Percentiles rank a stretch among this genome's conserved stretches.
Evolutionary conservation across 257 asterid species (phyloP).

Genomic region (Solanum chmielewskii): DNA sequence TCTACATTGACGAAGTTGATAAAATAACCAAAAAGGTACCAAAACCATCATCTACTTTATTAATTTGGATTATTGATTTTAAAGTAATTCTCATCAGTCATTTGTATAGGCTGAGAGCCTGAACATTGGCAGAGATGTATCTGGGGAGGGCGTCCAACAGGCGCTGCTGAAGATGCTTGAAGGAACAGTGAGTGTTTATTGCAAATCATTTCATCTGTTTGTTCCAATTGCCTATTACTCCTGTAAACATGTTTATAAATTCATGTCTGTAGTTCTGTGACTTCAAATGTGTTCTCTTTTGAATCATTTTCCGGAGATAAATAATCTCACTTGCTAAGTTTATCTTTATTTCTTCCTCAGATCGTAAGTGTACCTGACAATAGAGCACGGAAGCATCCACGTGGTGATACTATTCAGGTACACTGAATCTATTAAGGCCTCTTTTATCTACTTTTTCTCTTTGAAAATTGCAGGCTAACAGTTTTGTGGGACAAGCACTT

Average conservation of each 20-base stretch:
- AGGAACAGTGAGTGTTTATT: constrained; percentile 71
- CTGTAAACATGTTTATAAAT: background rate
- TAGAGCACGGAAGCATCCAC: constrained; percentile 53
- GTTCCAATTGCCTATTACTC: background rate
- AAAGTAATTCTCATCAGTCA: background rate
- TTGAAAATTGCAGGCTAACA: background rate
- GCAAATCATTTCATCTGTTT: background rate
- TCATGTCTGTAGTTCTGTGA: background rate
- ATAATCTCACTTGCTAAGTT: background rate
- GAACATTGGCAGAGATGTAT: constrained; percentile 75
- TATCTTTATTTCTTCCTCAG: constrained; percentile 16
- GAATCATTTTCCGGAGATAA: background rate
- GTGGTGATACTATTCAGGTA: constrained; percentile 72
- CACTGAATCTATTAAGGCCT: background rate
- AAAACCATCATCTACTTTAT: background rate
- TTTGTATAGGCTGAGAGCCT: constrained; percentile 61
- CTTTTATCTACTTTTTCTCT: background rate
- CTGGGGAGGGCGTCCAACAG: constrained; percentile 97
- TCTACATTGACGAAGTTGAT: constrained; percentile 90
- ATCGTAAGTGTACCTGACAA: constrained; percentile 76
- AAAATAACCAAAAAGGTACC: constrained; percentile 86
- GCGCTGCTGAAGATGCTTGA: constrained; percentile 91
- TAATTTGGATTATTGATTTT: background rate
- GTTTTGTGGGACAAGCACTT: background rate
- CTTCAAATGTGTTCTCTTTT: background rate